phyloP scores from a whole-genome alignment of 345 rosid species.

The Syzygium oleosum region DNA sequence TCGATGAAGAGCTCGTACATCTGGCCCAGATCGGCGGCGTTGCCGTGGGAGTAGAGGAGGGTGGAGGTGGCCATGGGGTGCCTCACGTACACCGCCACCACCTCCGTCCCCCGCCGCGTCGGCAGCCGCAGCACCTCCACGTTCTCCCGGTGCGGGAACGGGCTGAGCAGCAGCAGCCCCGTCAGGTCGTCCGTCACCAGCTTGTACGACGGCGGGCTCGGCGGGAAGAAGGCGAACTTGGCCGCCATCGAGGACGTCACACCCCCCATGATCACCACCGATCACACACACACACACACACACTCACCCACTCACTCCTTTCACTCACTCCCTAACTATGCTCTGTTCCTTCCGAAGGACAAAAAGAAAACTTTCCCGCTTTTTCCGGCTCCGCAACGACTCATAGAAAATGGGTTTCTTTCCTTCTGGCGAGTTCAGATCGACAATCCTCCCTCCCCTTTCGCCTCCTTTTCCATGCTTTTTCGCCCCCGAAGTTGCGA shows the following conservation, averaged over 20 bases:
- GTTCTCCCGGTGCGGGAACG: slow-evolving; percentile 91
- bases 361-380: neutral
- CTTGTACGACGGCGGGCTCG: slow-evolving; percentile 92
- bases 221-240: slow-evolving; percentile 95
- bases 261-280: slow-evolving; percentile 54
- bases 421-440: neutral
- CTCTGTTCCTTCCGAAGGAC: neutral
- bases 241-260: slow-evolving; percentile 97
- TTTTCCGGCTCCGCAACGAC: neutral
- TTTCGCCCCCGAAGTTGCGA: neutral
- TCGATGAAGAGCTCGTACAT: slow-evolving; percentile 98
- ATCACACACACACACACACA: neutral
- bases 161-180: slow-evolving; percentile 66
- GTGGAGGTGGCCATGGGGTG: slow-evolving; percentile 90
- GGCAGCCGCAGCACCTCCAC: slow-evolving; percentile 74
- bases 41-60: slow-evolving; percentile 91
- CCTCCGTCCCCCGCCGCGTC: slow-evolving; percentile 74
- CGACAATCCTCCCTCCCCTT: neutral
- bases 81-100: slow-evolving; percentile 72
- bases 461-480: neutral
- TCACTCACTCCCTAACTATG: neutral
- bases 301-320: neutral
- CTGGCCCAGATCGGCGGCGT: slow-evolving; percentile 99
- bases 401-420: neutral
- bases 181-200: slow-evolving; percentile 57